Conservation (phyloP, 2,329 filamentous ascomycete genomes). For the Grosmannia serpens region DNA sequence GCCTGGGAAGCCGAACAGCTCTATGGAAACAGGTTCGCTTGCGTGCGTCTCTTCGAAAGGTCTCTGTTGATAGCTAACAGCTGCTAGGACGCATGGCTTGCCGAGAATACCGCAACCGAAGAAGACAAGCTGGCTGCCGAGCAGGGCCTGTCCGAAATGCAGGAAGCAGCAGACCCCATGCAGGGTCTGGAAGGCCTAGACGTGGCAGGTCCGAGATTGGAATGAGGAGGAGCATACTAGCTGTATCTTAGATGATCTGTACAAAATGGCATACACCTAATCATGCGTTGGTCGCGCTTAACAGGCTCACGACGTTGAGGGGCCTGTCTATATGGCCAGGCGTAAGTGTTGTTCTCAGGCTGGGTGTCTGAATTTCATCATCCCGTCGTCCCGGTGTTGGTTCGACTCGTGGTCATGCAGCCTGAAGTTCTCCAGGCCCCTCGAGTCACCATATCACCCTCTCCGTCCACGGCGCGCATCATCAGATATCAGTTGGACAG, state of each 20-base stretch:
- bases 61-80: conserved; percentile 8
- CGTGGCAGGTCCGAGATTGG: conserved; percentile 80
- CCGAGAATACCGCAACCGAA: conserved; percentile 74
- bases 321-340: too few relatives aligned
- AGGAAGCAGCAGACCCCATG: conserved; percentile 70
- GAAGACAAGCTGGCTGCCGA: conserved; percentile 58
- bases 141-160: conserved; percentile 35
- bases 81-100: conserved; percentile 78
- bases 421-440: too few relatives aligned
- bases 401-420: too few relatives aligned
- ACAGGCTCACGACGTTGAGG: too few relatives aligned
- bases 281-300: neutral
- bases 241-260: neutral
- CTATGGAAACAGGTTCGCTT: conserved; percentile 84
- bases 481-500: neutral
- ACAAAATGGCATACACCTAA: neutral
- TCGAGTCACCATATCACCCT: too few relatives aligned
- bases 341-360: too few relatives aligned
- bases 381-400: too few relatives aligned
- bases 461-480: too few relatives aligned
- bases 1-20: conserved; percentile 83
- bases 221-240: conserved; percentile 30
- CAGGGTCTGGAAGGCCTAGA: conserved; percentile 88
- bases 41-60: neutral
- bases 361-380: too few relatives aligned